Conservation (phyloP, 192 early-diverging fungal species). For the Coemansia sp. region DNA sequence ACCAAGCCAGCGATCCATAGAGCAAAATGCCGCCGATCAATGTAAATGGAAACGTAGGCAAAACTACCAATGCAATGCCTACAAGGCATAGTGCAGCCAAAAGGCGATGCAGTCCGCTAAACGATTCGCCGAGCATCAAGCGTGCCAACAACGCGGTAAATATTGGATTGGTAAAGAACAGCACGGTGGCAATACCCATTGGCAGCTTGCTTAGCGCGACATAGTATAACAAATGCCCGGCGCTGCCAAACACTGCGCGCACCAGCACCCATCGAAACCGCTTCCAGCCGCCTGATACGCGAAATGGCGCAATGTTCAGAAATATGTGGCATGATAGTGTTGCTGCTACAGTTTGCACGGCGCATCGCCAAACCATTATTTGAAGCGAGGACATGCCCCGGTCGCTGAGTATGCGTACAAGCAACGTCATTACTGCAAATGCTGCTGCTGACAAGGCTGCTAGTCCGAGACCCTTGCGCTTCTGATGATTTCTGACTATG, state of each 20-base stretch:
- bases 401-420: conserved; percentile 20
- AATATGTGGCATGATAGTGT: not conserved
- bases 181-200: conserved; percentile 28
- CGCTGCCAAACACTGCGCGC: conserved; percentile 23
- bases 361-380: conserved; percentile 30
- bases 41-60: conserved; percentile 1
- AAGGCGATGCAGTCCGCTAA: not conserved
- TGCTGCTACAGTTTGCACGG: conserved; percentile 13
- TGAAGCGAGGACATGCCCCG: conserved; percentile 23
- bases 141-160: conserved; percentile 29
- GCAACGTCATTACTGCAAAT: conserved; percentile 27
- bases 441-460: conserved; percentile 19
- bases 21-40: not conserved
- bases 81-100: not conserved
- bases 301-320: conserved; percentile 8
- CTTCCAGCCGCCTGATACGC: conserved; percentile 7
- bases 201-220: conserved; percentile 12
- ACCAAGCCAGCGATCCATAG: not conserved
- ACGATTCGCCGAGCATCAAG: conserved; percentile 13
- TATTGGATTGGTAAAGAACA: conserved; percentile 37
- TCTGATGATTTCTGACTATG: not conserved
- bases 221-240: conserved; percentile 33
- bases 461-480: conserved; percentile 18
- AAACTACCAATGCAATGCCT: conserved; percentile 20
- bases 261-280: conserved; percentile 27